Evolutionary conservation across 345 rosid genomes (phyloP), one percentile per base, ranked within the genome.

Genomic region (Theobroma cacao): DNA sequence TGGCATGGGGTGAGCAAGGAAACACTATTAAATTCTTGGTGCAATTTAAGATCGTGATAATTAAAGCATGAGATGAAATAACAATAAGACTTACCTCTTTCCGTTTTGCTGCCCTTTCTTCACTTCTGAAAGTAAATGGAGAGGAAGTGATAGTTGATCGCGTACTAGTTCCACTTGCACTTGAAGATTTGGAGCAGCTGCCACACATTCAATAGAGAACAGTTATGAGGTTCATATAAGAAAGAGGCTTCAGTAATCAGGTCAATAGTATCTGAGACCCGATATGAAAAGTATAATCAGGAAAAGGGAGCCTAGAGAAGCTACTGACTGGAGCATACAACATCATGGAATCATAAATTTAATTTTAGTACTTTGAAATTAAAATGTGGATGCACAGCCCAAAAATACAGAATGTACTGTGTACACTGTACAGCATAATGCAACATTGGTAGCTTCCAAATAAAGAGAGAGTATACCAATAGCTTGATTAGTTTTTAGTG

Each of bases 81-180:
- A 31, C 43, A 17, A 22, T 30, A 28, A 48, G 68, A 52, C 83
- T 67, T 88, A 84, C 98, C 99, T 92, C 97, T 83, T 84, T 96
- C 82, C 95, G 85, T 89, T 83, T 94, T 69, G 86, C 88, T 12
- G 93, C 98, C 77, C 98, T 86, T 86, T 94, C 97, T 77, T 86
- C 98, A 41, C 94, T 91, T 81, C 91, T 89, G 84, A 94, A 90
- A 83, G 86, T 85, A 83, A 92, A 96, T 33, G 95, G 92, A 62
- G 84, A 79, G 41, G 88, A 85, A 38, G 81, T 81, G 68, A 34
- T 75, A 14, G 88, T 68, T 45, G 92, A 77, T 67, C 58, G 84
- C 76, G 80, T 62, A 84, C 83, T 91, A 85, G 81, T 79, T 82
- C 79, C 84, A 72, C 76, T 81, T 33, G 82, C 61, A 66, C 13